A percentile compares a stretch with the other conserved stretches of the same genome.
These are phyloP conservation scores for Coix lacrymajobi DNA, from an alignment of 176 grass and related monocot genomes.

Conservation along the genomic window DNA sequence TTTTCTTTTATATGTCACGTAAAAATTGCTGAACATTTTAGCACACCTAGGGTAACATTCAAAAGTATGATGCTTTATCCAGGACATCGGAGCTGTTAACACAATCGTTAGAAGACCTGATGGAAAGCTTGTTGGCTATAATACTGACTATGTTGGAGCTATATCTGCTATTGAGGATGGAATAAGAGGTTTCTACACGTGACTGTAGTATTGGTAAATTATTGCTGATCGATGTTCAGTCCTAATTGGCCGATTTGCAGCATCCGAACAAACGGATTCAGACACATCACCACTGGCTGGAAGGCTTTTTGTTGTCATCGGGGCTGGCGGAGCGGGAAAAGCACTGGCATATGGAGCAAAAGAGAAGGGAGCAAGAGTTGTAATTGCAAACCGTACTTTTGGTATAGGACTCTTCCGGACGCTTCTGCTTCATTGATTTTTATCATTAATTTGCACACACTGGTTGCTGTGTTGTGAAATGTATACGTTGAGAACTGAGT, in stretches of 20 bases:
- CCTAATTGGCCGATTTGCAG: slow-evolving; percentile 33
- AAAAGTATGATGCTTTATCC: slow-evolving; percentile 12
- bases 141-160: slow-evolving; percentile 97
- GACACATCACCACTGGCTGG: slow-evolving; percentile 65
- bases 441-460: not conserved
- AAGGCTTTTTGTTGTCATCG: slow-evolving; percentile 82
- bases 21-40: not conserved
- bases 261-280: slow-evolving; percentile 32
- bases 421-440: not conserved
- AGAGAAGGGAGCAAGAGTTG: slow-evolving; percentile 91
- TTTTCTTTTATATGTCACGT: slow-evolving; percentile 17
- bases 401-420: slow-evolving; percentile 41
- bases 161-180: slow-evolving; percentile 99
- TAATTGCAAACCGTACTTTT: slow-evolving; percentile 96
- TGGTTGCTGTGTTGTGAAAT: not conserved
- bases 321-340: slow-evolving; percentile 95
- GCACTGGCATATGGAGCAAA: slow-evolving; percentile 98
- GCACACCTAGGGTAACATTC: slow-evolving; percentile 6
- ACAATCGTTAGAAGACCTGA: slow-evolving; percentile 78
- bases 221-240: slow-evolving; percentile 1
- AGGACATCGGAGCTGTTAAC: slow-evolving; percentile 97
- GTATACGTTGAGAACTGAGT: not conserved
- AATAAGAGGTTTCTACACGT: slow-evolving; percentile 69
- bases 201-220: not conserved
- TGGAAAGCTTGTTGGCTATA: slow-evolving; percentile 90